Percentiles rank a stretch among this genome's conserved stretches.
phyloP scores from a whole-genome alignment of 2,329 filamentous ascomycete species.

The Penicillium sp. region DNA sequence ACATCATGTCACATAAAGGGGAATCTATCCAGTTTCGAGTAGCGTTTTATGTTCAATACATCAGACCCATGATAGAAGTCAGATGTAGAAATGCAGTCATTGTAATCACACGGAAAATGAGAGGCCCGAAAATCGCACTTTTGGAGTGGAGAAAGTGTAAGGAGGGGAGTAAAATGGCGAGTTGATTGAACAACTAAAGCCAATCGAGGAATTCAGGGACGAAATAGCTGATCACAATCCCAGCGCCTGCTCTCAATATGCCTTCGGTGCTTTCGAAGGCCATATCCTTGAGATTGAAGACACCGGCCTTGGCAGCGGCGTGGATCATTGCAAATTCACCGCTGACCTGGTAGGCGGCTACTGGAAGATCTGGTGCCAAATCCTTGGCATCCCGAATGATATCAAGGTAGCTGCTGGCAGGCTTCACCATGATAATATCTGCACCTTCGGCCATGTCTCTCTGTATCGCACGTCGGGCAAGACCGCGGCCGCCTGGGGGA shows the following conservation, averaged over 20 bases:
- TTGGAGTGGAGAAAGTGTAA: constrained; percentile 5
- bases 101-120: neutral
- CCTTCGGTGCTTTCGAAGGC: constrained; percentile 92
- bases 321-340: constrained; percentile 99
- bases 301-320: constrained; percentile 89
- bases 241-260: constrained; percentile 88
- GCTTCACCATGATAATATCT: constrained; percentile 99
- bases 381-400: constrained; percentile 98
- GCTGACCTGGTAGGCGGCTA: constrained; percentile 95
- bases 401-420: constrained; percentile 90
- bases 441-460: constrained; percentile 92
- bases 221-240: constrained; percentile 92
- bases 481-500: constrained; percentile 84
- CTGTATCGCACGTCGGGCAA: constrained; percentile 84
- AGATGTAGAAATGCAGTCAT: neutral
- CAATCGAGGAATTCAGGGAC: constrained; percentile 73
- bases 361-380: constrained; percentile 82
- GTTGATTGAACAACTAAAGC: constrained; percentile 39
- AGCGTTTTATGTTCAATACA: neutral
- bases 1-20: constrained; percentile 11
- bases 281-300: constrained; percentile 93
- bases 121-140: constrained; percentile 3
- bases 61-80: neutral
- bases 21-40: constrained; percentile 9
- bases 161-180: neutral